phyloP scores from a whole-genome alignment of 2,329 filamentous ascomycete species.

The Amauroascus verrucosus region DNA sequence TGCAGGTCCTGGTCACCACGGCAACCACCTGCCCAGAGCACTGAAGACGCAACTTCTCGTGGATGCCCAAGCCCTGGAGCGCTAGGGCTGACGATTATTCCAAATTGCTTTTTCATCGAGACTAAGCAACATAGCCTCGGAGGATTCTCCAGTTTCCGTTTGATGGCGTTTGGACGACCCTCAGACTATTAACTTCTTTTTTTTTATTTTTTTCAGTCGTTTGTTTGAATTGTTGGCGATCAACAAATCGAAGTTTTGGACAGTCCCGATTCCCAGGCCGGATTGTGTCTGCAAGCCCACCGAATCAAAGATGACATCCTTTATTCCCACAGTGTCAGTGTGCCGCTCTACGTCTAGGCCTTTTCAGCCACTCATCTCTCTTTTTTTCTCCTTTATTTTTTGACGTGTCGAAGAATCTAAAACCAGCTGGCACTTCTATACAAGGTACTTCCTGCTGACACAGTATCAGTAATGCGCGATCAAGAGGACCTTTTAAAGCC shows the following conservation, averaged over 20 bases:
- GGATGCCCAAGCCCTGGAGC: background rate
- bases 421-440: background rate
- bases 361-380: background rate
- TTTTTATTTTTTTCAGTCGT: background rate
- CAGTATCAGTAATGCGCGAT: slow-evolving; percentile 62
- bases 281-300: slow-evolving; percentile 2
- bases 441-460: background rate
- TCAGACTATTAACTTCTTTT: background rate
- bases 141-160: background rate
- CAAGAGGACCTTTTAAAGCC: slow-evolving; percentile 82
- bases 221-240: background rate
- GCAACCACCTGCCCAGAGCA: background rate
- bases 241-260: slow-evolving; percentile 2
- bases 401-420: background rate
- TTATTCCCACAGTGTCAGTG: slow-evolving; percentile 11
- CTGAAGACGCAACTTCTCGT: background rate
- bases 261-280: background rate
- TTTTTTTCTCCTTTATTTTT: background rate
- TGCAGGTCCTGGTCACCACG: background rate
- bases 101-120: slow-evolving; percentile 3
- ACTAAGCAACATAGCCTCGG: background rate
- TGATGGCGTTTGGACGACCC: background rate
- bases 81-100: background rate
- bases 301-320: slow-evolving; percentile 9
- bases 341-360: background rate